A percentile compares a stretch with the other conserved stretches of the same genome.
These are phyloP conservation scores for Mortierella sp. DNA, from an alignment of 371 early-diverging fungal species.

Conservation along the genomic window DNA sequence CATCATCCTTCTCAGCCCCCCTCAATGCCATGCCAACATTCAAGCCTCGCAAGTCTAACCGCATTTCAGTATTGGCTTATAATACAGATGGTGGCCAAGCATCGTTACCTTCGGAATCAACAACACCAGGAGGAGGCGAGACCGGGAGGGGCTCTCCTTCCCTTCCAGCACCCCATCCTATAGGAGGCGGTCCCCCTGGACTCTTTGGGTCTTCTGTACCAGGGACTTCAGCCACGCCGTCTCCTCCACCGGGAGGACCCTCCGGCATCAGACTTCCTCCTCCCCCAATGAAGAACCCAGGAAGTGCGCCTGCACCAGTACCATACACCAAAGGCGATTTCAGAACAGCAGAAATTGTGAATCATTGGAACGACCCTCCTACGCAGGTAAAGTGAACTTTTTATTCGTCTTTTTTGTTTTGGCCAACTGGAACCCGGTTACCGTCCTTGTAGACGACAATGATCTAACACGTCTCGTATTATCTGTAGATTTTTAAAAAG, in stretches of 20 bases:
- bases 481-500: slow-evolving; percentile 51
- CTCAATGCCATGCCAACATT: slow-evolving; percentile 30
- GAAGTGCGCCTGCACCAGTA: slow-evolving; percentile 16
- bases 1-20: slow-evolving; percentile 30
- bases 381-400: no score
- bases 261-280: slow-evolving; percentile 42
- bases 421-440: no score
- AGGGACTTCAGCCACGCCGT: slow-evolving; percentile 13
- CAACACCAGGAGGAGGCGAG: background rate
- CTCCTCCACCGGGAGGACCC: slow-evolving; percentile 18
- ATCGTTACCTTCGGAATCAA: slow-evolving; percentile 1
- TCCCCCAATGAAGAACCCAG: slow-evolving; percentile 27
- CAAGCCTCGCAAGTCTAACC: slow-evolving; percentile 46
- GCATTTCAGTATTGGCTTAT: slow-evolving; percentile 42
- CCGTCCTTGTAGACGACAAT: background rate
- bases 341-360: slow-evolving; percentile 58
- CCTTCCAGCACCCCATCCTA: slow-evolving; percentile 11
- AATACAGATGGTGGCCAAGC: slow-evolving; percentile 14
- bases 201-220: slow-evolving; percentile 21
- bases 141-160: slow-evolving; percentile 4
- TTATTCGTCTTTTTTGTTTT: no score
- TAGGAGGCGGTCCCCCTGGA: slow-evolving; percentile 32
- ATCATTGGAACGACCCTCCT: slow-evolving; percentile 67
- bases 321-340: slow-evolving; percentile 57
- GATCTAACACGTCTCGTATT: background rate